phyloP scores from a whole-genome alignment of 2,329 filamentous ascomycete species.

The Pseudocercospora macadamiae region DNA sequence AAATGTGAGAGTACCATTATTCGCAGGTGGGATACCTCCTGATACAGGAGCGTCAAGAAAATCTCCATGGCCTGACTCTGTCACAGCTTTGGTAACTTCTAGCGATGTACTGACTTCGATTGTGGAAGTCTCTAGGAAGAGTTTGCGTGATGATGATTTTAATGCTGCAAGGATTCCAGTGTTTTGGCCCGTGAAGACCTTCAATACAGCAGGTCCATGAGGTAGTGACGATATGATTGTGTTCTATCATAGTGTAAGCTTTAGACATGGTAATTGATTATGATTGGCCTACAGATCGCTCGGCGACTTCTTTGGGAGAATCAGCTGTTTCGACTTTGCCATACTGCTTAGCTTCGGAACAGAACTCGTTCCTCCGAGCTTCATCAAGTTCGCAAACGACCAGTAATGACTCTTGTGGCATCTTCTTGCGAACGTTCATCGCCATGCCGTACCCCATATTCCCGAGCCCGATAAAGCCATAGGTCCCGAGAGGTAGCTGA shows the following conservation, averaged over 20 bases:
- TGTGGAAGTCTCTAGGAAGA: constrained; percentile 29
- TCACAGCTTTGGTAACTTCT: constrained; percentile 18
- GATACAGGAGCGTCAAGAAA: constrained; percentile 46
- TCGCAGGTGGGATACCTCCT: constrained; percentile 42
- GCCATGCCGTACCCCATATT: constrained; percentile 51
- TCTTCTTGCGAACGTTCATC: constrained; percentile 44
- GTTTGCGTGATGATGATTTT: constrained; percentile 7
- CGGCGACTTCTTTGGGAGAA: constrained; percentile 13
- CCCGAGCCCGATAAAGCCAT: constrained; percentile 37
- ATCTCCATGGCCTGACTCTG: not conserved
- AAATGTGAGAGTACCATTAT: constrained; percentile 42
- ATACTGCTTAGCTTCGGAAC: not conserved
- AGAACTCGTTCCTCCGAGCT: constrained; percentile 5
- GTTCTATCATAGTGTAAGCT: not conserved
- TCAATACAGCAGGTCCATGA: constrained; percentile 25
- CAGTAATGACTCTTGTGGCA: constrained; percentile 37
- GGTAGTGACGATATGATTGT: constrained; percentile 17
- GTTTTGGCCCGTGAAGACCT: constrained; percentile 41
- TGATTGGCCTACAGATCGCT: constrained; percentile 6
- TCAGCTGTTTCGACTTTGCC: constrained; percentile 9
- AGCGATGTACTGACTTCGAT: constrained; percentile 28
- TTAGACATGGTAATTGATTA: not conserved
- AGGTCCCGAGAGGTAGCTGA: constrained; percentile 3
- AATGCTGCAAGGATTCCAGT: constrained; percentile 39
- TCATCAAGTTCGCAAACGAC: constrained; percentile 45